Percentiles rank a stretch among this genome's conserved stretches.
Evolutionary conservation across 768 basidiomycete species (phyloP).

Genomic region (Lyophyllum decastes): DNA sequence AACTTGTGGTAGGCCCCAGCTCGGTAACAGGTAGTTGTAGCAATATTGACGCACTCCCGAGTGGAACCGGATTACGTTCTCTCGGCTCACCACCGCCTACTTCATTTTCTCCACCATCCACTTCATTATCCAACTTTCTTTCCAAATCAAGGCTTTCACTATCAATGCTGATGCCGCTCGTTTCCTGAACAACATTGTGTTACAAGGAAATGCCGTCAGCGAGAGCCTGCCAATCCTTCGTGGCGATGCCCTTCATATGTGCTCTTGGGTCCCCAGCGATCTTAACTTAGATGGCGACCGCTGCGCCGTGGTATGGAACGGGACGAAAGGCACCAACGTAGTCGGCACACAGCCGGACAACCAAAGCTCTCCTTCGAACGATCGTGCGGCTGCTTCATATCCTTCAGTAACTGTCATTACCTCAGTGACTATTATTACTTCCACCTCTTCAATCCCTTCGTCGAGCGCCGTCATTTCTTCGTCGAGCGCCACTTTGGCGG

Average conservation of each 20-base stretch:
- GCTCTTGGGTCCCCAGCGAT: slow-evolving; percentile 50
- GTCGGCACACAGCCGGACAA: slow-evolving; percentile 4
- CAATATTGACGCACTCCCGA: slow-evolving; percentile 24
- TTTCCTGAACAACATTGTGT: slow-evolving; percentile 52
- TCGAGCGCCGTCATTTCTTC: slow-evolving; percentile 8
- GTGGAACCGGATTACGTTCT: slow-evolving; percentile 74
- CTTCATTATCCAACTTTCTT: slow-evolving; percentile 64
- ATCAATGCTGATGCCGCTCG: slow-evolving; percentile 61
- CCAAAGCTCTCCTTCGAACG: neutral
- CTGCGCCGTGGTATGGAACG: slow-evolving; percentile 63
- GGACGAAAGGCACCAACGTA: slow-evolving; percentile 23
- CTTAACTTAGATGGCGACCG: slow-evolving; percentile 34
- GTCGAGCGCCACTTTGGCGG: neutral
- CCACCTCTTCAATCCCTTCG: neutral
- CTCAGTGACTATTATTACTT: neutral
- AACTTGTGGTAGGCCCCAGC: slow-evolving; percentile 45
- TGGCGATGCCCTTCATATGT: slow-evolving; percentile 54
- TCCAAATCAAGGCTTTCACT: slow-evolving; percentile 68
- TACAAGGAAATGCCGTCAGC: slow-evolving; percentile 47
- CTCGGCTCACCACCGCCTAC: slow-evolving; percentile 64
- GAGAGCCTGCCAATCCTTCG: slow-evolving; percentile 54
- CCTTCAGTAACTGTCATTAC: neutral
- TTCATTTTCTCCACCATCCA: slow-evolving; percentile 67
- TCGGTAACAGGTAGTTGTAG: neutral
- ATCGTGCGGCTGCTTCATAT: neutral